Evolutionary conservation across 1,284 basidiomycete species (phyloP).

Genomic region (Cryptococcus maquisensis): DNA sequence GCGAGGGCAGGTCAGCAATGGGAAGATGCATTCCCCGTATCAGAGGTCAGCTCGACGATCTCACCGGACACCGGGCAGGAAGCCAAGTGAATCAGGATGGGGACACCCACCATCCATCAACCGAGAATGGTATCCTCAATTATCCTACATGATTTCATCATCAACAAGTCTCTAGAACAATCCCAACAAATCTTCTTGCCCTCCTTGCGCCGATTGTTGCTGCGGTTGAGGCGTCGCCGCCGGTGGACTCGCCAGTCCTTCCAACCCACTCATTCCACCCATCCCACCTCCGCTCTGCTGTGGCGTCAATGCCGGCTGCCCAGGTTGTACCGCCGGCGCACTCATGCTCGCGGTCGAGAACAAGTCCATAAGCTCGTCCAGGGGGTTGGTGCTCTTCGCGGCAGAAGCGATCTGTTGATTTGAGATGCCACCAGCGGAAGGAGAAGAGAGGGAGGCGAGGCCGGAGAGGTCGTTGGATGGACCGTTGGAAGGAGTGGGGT

Average conservation of each 20-base stretch:
- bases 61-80: too few relatives aligned
- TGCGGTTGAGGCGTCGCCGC: conserved; percentile 7
- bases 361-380: conserved; percentile 85
- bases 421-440: conserved; percentile 18
- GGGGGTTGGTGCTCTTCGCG: conserved; percentile 61
- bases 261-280: conserved; percentile 13
- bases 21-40: too few relatives aligned
- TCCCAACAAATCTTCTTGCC: conserved; percentile 46
- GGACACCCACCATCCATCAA: too few relatives aligned
- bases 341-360: conserved; percentile 60
- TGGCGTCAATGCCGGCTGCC: conserved; percentile 4
- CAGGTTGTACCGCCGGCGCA: conserved; percentile 23
- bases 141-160: background rate
- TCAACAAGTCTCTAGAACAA: conserved; percentile 36
- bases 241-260: conserved; percentile 5
- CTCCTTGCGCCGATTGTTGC: conserved; percentile 9
- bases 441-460: background rate
- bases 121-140: too few relatives aligned
- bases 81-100: too few relatives aligned
- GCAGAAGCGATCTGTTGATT: conserved; percentile 32
- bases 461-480: conserved; percentile 45
- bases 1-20: too few relatives aligned
- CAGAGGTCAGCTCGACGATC: too few relatives aligned
- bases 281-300: conserved; percentile 8
- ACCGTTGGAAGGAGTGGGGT: conserved; percentile 50